Percentiles rank a stretch among this genome's conserved stretches.
Evolutionary conservation across 257 asterid genomes (phyloP).

Genomic region (Solanum tacnaense): DNA sequence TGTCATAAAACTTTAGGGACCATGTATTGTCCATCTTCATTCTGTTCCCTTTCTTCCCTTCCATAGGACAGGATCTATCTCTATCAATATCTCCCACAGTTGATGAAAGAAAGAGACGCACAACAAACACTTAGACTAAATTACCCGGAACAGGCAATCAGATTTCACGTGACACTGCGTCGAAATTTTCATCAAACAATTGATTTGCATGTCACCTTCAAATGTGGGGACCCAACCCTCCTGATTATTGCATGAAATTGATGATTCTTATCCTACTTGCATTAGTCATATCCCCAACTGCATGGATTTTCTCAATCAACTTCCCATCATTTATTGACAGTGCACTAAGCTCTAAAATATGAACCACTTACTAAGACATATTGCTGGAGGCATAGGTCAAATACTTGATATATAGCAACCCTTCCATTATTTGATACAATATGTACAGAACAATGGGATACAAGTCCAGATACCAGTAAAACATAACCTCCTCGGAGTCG

Average conservation of each 20-base stretch:
- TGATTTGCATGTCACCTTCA: neutral
- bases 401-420: neutral
- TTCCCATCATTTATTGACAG: neutral
- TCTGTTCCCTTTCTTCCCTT: conserved; percentile 46
- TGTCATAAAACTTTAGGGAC: conserved; percentile 23
- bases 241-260: neutral
- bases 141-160: conserved; percentile 10
- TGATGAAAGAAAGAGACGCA: neutral
- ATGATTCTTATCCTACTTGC: neutral
- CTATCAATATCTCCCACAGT: conserved; percentile 27
- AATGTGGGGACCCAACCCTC: neutral
- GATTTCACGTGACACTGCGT: conserved; percentile 21
- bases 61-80: conserved; percentile 39
- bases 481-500: neutral
- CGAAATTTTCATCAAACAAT: neutral
- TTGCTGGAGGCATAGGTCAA: neutral
- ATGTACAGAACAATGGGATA: neutral
- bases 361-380: neutral
- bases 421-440: neutral
- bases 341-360: neutral
- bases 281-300: neutral
- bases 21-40: conserved; percentile 18
- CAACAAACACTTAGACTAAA: conserved; percentile 2
- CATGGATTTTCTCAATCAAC: neutral
- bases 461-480: neutral